A percentile compares a stretch with the other conserved stretches of the same genome.
Conservation (phyloP, 177 flowering plant genomes). For the Vitis hybrid region DNA sequence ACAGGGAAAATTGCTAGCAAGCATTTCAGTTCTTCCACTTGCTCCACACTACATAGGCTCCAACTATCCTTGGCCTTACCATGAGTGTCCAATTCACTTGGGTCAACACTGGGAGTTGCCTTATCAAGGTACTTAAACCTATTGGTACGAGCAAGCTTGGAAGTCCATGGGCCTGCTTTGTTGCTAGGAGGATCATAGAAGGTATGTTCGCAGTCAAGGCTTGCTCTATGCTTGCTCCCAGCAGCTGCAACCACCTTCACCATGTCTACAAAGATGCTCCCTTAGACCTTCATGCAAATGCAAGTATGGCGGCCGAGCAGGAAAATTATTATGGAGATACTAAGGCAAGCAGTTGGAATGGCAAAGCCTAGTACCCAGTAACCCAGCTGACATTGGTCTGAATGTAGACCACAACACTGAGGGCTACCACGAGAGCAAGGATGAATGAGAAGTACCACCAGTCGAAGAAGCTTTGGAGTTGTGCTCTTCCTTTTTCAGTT, state of each 20-base stretch:
- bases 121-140: conserved; percentile 38
- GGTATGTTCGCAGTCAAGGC: neutral
- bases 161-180: neutral
- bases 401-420: conserved; percentile 49
- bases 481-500: conserved; percentile 39
- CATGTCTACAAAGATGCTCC: conserved; percentile 42
- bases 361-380: conserved; percentile 45
- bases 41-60: conserved; percentile 50
- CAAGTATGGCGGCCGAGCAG: conserved; percentile 40
- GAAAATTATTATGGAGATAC: conserved; percentile 38
- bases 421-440: conserved; percentile 42
- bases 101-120: conserved; percentile 32
- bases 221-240: conserved; percentile 16
- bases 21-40: conserved; percentile 47
- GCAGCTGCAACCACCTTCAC: conserved; percentile 40
- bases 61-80: conserved; percentile 35
- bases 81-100: conserved; percentile 23
- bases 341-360: conserved; percentile 44
- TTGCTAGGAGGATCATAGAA: conserved; percentile 23
- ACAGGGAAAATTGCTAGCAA: conserved; percentile 31
- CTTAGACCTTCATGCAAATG: conserved; percentile 35
- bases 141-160: conserved; percentile 24
- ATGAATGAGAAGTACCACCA: conserved; percentile 67
- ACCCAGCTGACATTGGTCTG: conserved; percentile 60
- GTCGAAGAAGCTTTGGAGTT: conserved; percentile 49